Percentiles rank a stretch among this genome's conserved stretches.
These are phyloP conservation scores for Lagenaria siceraria DNA, from an alignment of 306 rosid species.

Conservation along the genomic window DNA sequence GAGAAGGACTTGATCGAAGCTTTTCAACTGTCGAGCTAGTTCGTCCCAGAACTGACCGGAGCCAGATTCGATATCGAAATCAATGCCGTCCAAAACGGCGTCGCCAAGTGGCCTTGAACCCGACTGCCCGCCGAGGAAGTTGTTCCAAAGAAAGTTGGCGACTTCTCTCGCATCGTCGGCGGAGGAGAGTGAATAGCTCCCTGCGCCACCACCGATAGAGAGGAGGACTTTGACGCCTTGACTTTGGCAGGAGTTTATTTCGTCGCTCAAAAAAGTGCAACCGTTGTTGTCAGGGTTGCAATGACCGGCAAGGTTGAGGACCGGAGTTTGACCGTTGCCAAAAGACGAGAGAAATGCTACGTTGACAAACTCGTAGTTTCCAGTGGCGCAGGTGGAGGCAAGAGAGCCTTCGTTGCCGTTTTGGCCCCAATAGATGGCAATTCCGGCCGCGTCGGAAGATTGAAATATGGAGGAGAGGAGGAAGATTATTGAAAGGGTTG, in stretches of 20 bases:
- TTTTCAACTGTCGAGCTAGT: constrained; percentile 23
- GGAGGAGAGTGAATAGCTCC: constrained; percentile 32
- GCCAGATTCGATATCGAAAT: constrained; percentile 45
- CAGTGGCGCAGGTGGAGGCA: constrained; percentile 33
- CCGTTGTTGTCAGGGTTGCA: constrained; percentile 16
- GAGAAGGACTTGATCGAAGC: constrained; percentile 16
- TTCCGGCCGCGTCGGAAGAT: constrained; percentile 1
- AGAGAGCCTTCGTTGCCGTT: constrained; percentile 29
- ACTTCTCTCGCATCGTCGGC: constrained; percentile 30
- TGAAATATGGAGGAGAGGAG: constrained; percentile 10
- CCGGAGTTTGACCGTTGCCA: constrained; percentile 32
- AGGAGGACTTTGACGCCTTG: constrained; percentile 39
- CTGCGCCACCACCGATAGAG: constrained; percentile 39
- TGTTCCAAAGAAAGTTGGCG: constrained; percentile 37
- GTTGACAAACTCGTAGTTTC: constrained; percentile 53
- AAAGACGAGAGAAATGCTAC: constrained; percentile 39
- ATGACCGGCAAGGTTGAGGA: constrained; percentile 33
- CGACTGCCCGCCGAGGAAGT: constrained; percentile 41
- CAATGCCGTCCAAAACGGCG: constrained; percentile 44
- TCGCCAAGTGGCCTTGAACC: constrained; percentile 35
- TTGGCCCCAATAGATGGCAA: constrained; percentile 62
- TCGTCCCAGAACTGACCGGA: constrained; percentile 18
- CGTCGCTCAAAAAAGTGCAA: constrained; percentile 20
- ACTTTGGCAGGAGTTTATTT: constrained; percentile 30
- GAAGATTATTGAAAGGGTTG: constrained; percentile 12